Conservation (phyloP, 352 stramenopile genomes). For the Pythium phragmitis region DNA sequence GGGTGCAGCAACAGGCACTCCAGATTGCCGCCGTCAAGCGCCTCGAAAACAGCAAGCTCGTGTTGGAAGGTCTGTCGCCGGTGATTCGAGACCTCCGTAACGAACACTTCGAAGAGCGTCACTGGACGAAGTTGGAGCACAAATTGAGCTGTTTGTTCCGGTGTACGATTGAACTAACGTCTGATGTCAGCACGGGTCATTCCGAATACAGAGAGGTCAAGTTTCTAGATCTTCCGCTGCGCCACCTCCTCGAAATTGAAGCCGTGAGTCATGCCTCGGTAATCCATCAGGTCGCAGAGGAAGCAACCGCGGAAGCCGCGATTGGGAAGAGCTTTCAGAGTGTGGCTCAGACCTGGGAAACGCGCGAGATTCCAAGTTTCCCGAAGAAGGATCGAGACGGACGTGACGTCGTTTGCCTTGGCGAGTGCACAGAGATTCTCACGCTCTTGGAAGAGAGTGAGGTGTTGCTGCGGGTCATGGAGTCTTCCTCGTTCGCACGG, state of each 20-base stretch:
- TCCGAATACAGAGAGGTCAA: slow-evolving; percentile 19
- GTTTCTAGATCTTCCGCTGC: slow-evolving; percentile 44
- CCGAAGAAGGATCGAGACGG: slow-evolving; percentile 60
- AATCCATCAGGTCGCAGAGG: slow-evolving; percentile 68
- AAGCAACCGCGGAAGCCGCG: slow-evolving; percentile 65
- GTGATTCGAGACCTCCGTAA: slow-evolving; percentile 69
- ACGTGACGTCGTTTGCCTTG: slow-evolving; percentile 49
- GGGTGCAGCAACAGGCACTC: slow-evolving; percentile 24
- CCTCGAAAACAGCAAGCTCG: slow-evolving; percentile 39
- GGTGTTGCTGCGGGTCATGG: slow-evolving; percentile 69
- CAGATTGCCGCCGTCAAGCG: slow-evolving; percentile 33
- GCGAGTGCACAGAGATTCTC: slow-evolving; percentile 55
- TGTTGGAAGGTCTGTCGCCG: slow-evolving; percentile 43
- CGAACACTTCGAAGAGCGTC: slow-evolving; percentile 48
- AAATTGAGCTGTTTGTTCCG: slow-evolving; percentile 58
- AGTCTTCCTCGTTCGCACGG: slow-evolving; percentile 64
- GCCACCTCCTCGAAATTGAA: slow-evolving; percentile 51
- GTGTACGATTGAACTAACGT: background rate
- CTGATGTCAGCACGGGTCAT: background rate
- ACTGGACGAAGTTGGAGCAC: slow-evolving; percentile 75
- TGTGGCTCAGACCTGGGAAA: slow-evolving; percentile 57
- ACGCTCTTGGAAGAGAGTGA: slow-evolving; percentile 69
- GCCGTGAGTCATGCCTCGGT: slow-evolving; percentile 36
- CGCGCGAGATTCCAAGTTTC: slow-evolving; percentile 46
- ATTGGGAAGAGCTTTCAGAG: slow-evolving; percentile 60